These are phyloP conservation scores for Theobroma cacao DNA, from an alignment of 345 rosid species.

Conservation along the genomic window DNA sequence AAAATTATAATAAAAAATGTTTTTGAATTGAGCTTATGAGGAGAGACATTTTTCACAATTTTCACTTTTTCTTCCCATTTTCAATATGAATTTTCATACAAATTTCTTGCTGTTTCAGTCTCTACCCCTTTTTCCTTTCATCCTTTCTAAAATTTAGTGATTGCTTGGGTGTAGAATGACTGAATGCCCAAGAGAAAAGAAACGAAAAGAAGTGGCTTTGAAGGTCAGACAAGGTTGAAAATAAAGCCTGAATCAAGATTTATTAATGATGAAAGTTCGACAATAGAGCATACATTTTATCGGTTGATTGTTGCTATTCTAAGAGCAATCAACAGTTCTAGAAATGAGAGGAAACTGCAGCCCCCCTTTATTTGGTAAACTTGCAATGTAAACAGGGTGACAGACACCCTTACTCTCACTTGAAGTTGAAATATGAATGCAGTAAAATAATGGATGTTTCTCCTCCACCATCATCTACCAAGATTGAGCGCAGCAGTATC, in stretches of 20 bases:
- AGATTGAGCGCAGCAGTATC: background rate
- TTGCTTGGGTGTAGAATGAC: no score
- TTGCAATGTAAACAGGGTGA: background rate
- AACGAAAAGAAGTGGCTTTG: no score
- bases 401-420: background rate
- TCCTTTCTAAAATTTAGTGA: no score
- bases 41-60: no score
- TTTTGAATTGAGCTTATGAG: no score
- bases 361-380: background rate
- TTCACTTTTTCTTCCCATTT: no score
- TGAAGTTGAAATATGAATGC: background rate
- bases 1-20: no score
- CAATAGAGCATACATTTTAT: background rate
- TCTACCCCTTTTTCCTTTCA: no score
- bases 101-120: no score
- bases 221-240: background rate
- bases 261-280: background rate
- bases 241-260: background rate
- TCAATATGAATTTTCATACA: no score
- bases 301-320: background rate
- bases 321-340: background rate
- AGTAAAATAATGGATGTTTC: background rate
- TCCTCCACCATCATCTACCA: background rate
- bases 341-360: background rate
- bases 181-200: no score